A percentile compares a stretch with the other conserved stretches of the same genome.
Conservation (phyloP, 2,329 filamentous ascomycete genomes). For the Xylariaceae sp. region DNA sequence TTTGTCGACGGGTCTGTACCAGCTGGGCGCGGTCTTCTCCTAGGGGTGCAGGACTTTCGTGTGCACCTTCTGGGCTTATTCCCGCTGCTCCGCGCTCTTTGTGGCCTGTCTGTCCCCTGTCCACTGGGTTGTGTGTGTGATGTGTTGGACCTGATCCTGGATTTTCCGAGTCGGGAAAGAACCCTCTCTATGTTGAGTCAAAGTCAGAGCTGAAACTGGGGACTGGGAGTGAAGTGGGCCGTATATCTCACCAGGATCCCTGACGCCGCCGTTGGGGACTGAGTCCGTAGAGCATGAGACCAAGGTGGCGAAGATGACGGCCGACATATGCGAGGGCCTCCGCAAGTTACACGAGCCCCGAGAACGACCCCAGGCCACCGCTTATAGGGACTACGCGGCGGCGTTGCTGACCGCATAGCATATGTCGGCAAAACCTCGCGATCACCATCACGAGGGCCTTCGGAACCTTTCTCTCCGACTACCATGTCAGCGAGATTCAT, state of each 20-base stretch:
- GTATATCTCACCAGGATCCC: constrained; percentile 48
- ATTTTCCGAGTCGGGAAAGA: too few species aligned
- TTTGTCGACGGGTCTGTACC: constrained; percentile 46
- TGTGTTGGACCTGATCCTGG: too few species aligned
- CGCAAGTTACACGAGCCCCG: constrained; percentile 41
- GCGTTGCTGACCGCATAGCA: constrained; percentile 41
- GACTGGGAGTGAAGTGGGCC: too few species aligned
- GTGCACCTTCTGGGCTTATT: too few species aligned
- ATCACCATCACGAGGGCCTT: constrained; percentile 45
- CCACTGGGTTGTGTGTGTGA: too few species aligned
- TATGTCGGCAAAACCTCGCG: constrained; percentile 40
- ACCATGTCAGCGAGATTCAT: constrained; percentile 47
- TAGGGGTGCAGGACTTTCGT: constrained; percentile 50
- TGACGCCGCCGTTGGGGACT: constrained; percentile 49
- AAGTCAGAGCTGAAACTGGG: too few species aligned
- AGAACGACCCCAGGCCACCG: too few species aligned
- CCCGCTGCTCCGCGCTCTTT: too few species aligned
- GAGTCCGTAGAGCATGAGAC: constrained; percentile 51
- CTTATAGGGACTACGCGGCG: constrained; percentile 49
- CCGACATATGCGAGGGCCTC: constrained; percentile 42
- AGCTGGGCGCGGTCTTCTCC: constrained; percentile 49
- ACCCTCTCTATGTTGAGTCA: too few species aligned
- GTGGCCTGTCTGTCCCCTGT: too few species aligned
- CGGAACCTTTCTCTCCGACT: constrained; percentile 48
- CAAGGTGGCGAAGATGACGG: constrained; percentile 48